phyloP scores from a whole-genome alignment of 2,329 filamentous ascomycete species.

The Colletotrichum sojae region DNA sequence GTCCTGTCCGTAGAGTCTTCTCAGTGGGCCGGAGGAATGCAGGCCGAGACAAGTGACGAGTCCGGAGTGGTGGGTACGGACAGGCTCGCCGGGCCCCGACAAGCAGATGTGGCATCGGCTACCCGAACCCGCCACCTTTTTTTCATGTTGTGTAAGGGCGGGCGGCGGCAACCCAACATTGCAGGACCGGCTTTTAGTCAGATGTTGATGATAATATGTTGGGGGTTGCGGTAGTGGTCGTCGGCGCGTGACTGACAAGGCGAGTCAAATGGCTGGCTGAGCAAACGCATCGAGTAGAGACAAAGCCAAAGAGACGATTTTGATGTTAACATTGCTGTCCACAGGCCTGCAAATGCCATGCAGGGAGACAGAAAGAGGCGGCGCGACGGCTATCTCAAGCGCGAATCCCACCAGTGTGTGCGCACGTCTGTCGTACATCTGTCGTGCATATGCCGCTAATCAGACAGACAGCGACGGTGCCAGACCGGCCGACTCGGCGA shows the following conservation, averaged over 20 bases:
- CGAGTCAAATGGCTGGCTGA: not conserved
- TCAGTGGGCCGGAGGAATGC: conserved; percentile 37
- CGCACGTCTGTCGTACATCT: conserved; percentile 36
- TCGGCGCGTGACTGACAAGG: not conserved
- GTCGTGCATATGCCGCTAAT: conserved; percentile 43
- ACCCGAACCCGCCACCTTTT: conserved; percentile 34
- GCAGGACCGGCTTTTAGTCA: conserved; percentile 10
- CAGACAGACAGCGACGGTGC: conserved; percentile 34
- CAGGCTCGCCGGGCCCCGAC: conserved; percentile 36
- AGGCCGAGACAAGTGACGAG: conserved; percentile 35
- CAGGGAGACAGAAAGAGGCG: conserved; percentile 31
- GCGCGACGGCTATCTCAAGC: conserved; percentile 39
- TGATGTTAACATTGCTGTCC: conserved; percentile 21
- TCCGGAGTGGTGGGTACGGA: conserved; percentile 27
- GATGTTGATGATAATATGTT: conserved; percentile 3
- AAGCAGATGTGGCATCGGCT: conserved; percentile 33
- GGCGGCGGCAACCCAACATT: conserved; percentile 11
- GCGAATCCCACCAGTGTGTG: conserved; percentile 39
- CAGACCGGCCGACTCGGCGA: conserved; percentile 28
- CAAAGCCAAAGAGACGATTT: conserved; percentile 14
- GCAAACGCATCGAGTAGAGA: not conserved
- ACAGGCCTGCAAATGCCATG: conserved; percentile 26
- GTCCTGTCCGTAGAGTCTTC: conserved; percentile 2
- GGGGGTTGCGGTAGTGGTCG: conserved; percentile 3
- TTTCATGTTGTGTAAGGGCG: conserved; percentile 33